Base-by-base conservation (phyloP, 2,329 filamentous ascomycete genomes). In the Leptographium lundbergii region DNA sequence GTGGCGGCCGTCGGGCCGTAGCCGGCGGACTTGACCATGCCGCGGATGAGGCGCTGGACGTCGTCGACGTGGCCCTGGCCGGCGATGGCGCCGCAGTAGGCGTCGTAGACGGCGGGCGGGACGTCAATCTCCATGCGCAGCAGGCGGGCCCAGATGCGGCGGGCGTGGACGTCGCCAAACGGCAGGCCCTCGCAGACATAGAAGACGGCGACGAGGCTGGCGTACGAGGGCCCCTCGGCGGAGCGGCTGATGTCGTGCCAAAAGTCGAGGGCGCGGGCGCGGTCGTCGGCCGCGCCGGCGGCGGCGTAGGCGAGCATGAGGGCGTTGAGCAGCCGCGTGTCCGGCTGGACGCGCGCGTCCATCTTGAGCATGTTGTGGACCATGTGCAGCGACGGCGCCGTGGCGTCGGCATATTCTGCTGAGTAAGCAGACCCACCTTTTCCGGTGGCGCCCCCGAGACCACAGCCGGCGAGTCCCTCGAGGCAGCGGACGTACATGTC, bases 281-380 rank as follows among this genome's bases (percentile, higher is more conserved):
- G 77, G 63, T 84, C 77, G 7, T 81, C 87, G 66, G 84, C 88
- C 1, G 81, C 80, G 1, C 81, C 87, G 66, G 84, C 88, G 1
- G 82, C 80, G 1, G 84, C 82, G 68, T 95, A 92, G 0, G 89
- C 91, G 14, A 94, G 77, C 85, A 99, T 96, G 55, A 97, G 75
- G 0, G 87, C 84, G 66, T 96, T 97, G 65, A 87, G 83, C 2
- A 97, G 76, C 59, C 76, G 77, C 0, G 92, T 97, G 65, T 81
- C 85, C 5, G 86, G 79, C 65, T 91, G 84, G 45, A 97, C 79
- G 50, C 82, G 81, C n/a, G 85, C 80, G 70, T 99, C 94, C 70
- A 96, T 85, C 73, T 96, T 97, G 64, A 96, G 78, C 82, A 96
- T 92, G 69, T 96, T 96, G 74, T 96, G 88, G 2, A 95, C 81